Evolutionary conservation across 495 filamentous ascomycete genomes (phyloP), one percentile per base, ranked within the genome.

Genomic region (Penicillium coprophilum): DNA sequence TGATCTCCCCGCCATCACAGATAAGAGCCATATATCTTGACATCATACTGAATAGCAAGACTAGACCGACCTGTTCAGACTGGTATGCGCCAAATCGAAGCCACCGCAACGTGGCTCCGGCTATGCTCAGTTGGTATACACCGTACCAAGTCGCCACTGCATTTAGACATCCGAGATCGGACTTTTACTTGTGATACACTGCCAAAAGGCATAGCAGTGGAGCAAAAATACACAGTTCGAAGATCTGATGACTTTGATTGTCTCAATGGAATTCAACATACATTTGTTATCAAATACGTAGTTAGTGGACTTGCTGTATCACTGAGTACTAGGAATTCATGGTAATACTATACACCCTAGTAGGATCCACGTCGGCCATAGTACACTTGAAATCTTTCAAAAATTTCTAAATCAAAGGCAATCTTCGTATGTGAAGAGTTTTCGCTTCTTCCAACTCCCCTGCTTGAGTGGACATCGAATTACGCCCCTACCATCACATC

Each of bases 111-210:
- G 48, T 51, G 48, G 48, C 48, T 51, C 21, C 11, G 5, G 7
- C n/a, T 23, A 12, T n/a, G n/a, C 9, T 19, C 21, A 24, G 0
- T 30, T 17, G 10, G 4, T 46, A 5, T 28, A 46, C 30, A 5
- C 23, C 2, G 24, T 34, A 48, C 28, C 23, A 40, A n/a, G 3
- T 28, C 48, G 11, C 40, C 6, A 10, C 7, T 15, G 15, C 17
- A 13, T 10, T 4, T 19, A n/a, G 9, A 4, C 41, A 21, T 50
- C 47, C 50, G 50, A 44, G 27, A 43, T 53, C 50, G 50, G 50
- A 53, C 24, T 17, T 44, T 39, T 24, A 20, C 20, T 24, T 19
- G 17, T 8, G 13, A 36, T 46, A 46, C 23, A 6, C 7, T 4
- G 4, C 11, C 19, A 24, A 34, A 1, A 31, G 13, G 4, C 20